A percentile compares a stretch with the other conserved stretches of the same genome.
phyloP scores from a whole-genome alignment of 495 filamentous ascomycete species.

The Penicillium steckii region DNA sequence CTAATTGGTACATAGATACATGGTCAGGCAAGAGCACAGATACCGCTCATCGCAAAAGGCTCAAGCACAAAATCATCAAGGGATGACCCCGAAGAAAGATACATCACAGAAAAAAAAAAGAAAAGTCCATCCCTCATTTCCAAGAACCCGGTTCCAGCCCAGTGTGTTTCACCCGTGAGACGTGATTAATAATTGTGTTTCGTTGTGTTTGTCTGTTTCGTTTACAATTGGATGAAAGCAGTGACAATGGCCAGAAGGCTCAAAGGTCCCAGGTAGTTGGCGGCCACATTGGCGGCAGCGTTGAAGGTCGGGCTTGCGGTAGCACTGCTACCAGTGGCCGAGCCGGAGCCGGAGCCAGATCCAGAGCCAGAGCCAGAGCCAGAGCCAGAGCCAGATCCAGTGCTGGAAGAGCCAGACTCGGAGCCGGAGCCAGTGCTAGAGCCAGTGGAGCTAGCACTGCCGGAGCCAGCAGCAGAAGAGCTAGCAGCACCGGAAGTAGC shows the following conservation, averaged over 20 bases:
- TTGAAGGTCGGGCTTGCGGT: conserved; percentile 23
- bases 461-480: conserved; percentile 14
- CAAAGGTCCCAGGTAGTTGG: conserved; percentile 25
- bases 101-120: conserved; percentile 10
- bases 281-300: conserved; percentile 24
- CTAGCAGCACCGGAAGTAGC: conserved; percentile 12
- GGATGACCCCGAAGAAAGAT: neutral
- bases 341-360: conserved; percentile 16
- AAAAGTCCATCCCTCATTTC: conserved; percentile 16
- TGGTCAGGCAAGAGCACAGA: neutral
- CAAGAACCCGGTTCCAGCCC: conserved; percentile 26
- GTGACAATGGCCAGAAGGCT: conserved; percentile 33
- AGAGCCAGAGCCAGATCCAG: conserved; percentile 21
- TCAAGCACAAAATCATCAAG: neutral
- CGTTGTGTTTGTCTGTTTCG: neutral
- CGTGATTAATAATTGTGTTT: conserved; percentile 26
- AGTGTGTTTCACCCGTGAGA: conserved; percentile 21
- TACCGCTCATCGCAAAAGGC: neutral
- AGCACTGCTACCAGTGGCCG: conserved; percentile 14
- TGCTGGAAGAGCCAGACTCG: conserved; percentile 13
- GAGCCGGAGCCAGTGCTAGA: conserved; percentile 18
- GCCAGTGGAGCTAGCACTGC: neutral
- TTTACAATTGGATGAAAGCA: conserved; percentile 39
- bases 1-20: neutral
- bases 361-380: conserved; percentile 10